Conservation (phyloP, 164 flowering plant species). For the Saururus chinensis region DNA sequence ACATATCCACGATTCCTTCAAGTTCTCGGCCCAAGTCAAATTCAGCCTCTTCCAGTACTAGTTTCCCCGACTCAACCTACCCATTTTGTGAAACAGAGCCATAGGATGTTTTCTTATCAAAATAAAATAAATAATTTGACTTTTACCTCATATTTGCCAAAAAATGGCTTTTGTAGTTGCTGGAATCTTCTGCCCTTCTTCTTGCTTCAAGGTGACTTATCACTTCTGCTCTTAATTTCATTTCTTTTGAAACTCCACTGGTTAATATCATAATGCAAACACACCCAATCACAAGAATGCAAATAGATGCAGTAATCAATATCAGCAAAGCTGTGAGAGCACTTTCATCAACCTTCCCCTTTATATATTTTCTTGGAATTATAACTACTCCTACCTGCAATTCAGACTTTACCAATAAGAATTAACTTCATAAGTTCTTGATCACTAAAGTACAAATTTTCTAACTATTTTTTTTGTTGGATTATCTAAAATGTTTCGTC, state of each 20-base stretch:
- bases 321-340: conserved; percentile 71
- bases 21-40: conserved; percentile 93
- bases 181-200: conserved; percentile 94
- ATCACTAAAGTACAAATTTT: background rate
- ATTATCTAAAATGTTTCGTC: too few species aligned
- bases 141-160: conserved; percentile 90
- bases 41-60: conserved; percentile 84
- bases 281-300: conserved; percentile 78
- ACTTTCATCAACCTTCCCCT: conserved; percentile 91
- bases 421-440: conserved; percentile 1
- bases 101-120: too few species aligned
- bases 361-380: conserved; percentile 75
- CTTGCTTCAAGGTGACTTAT: conserved; percentile 96
- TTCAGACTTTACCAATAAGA: background rate
- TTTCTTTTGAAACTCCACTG: conserved; percentile 95
- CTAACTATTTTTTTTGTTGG: too few species aligned
- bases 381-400: conserved; percentile 90
- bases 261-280: conserved; percentile 82
- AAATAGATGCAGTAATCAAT: conserved; percentile 82
- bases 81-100: conserved; percentile 1
- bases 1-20: conserved; percentile 94
- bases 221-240: conserved; percentile 90
- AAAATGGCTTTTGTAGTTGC: conserved; percentile 96
- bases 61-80: conserved; percentile 93
- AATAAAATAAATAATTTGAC: background rate